Evolutionary conservation across 768 basidiomycete species (phyloP).

Genomic region (Amanita molliuscula): DNA sequence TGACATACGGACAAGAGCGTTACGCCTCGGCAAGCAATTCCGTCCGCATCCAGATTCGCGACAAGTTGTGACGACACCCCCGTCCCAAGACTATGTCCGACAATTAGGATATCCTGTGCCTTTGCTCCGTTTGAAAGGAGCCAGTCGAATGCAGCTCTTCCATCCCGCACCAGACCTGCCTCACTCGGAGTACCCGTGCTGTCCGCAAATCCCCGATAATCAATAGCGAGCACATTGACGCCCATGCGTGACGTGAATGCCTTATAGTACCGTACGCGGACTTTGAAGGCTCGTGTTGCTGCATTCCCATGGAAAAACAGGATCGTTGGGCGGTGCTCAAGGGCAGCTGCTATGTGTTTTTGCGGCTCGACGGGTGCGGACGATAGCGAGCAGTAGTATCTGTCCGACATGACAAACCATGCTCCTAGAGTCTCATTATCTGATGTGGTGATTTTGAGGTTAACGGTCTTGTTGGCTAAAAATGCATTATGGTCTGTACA

Average conservation of each 20-base stretch:
- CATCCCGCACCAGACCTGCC: conserved; percentile 61
- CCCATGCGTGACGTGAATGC: conserved; percentile 54
- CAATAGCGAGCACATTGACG: conserved; percentile 74
- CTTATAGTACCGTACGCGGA: conserved; percentile 61
- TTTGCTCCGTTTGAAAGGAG: conserved; percentile 46
- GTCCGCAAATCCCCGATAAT: conserved; percentile 91
- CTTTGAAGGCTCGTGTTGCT: conserved; percentile 59
- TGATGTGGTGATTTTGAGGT: conserved; percentile 56
- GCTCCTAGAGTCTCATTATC: conserved; percentile 80
- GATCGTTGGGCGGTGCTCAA: conserved; percentile 58
- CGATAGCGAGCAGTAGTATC: conserved; percentile 43
- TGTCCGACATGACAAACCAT: conserved; percentile 73
- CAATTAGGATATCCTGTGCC: conserved; percentile 52
- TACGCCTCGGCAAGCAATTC: conserved; percentile 30
- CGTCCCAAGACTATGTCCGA: conserved; percentile 88
- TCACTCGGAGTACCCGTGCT: conserved; percentile 74
- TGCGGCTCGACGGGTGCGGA: conserved; percentile 25
- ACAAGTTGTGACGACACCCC: conserved; percentile 54
- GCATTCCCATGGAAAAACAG: conserved; percentile 92
- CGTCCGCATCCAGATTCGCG: conserved; percentile 35
- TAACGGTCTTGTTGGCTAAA: conserved; percentile 67
- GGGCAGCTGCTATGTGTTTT: conserved; percentile 39
- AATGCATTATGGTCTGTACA: neutral
- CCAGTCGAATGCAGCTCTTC: conserved; percentile 76
- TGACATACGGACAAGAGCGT: conserved; percentile 37